phyloP scores from a whole-genome alignment of 495 filamentous ascomycete genomes.

The Cercophora scortea region DNA sequence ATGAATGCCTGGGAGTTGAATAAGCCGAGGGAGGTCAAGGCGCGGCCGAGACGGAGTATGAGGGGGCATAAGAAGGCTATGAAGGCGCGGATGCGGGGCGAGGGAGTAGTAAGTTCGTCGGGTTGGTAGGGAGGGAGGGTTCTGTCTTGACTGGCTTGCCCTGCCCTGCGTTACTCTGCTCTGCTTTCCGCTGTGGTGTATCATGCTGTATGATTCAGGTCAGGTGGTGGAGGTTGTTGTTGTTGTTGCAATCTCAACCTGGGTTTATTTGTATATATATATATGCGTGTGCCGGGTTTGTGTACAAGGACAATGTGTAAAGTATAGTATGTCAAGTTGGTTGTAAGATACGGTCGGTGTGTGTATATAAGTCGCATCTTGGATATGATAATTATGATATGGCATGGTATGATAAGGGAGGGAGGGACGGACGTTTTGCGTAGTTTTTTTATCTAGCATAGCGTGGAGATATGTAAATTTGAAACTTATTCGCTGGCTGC shows the following conservation, averaged over 20 bases:
- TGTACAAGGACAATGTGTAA: too few relatives aligned
- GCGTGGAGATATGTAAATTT: too few relatives aligned
- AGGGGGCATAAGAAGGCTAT: slow-evolving; percentile 47
- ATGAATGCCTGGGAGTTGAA: slow-evolving; percentile 64
- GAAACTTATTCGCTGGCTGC: too few relatives aligned
- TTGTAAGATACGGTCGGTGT: not conserved
- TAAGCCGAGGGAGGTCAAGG: slow-evolving; percentile 19
- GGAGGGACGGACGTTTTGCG: too few relatives aligned
- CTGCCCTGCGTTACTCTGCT: not conserved
- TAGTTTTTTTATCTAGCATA: too few relatives aligned
- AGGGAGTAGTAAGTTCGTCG: not conserved
- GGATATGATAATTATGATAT: too few relatives aligned
- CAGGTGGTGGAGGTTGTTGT: not conserved
- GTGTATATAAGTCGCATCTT: not conserved
- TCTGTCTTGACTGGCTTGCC: too few relatives aligned
- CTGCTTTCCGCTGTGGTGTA: not conserved
- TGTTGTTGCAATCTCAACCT: not conserved
- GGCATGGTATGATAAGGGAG: too few relatives aligned
- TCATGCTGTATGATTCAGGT: too few relatives aligned
- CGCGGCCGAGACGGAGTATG: slow-evolving; percentile 50
- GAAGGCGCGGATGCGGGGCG: slow-evolving; percentile 26
- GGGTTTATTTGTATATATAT: not conserved
- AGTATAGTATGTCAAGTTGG: too few relatives aligned
- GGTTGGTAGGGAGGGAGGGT: not conserved
- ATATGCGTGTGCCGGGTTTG: too few relatives aligned